A percentile compares a stretch with the other conserved stretches of the same genome.
phyloP scores from a whole-genome alignment of 192 early-diverging fungal genomes.

The Paraglomus brasilianum region DNA sequence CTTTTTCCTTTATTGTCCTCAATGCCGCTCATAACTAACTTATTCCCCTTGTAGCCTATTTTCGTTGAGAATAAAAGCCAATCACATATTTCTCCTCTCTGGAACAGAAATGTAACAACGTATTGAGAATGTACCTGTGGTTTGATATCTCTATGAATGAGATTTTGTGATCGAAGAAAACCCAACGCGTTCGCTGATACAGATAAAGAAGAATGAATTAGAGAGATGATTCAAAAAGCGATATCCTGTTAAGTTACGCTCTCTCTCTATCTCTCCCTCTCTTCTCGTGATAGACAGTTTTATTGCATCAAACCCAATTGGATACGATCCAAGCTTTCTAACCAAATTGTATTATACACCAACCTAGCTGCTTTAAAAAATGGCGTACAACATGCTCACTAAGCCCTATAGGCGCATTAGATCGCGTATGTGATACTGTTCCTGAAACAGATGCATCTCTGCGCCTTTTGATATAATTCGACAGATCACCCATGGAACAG shows the following conservation, averaged over 20 bases:
- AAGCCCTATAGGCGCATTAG: conserved; percentile 70
- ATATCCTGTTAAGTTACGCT: not conserved
- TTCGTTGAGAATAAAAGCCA: too few relatives aligned
- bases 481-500: conserved; percentile 93
- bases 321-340: too few relatives aligned
- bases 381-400: conserved; percentile 76
- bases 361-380: conserved; percentile 84
- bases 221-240: conserved; percentile 20
- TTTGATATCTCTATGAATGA: conserved; percentile 98
- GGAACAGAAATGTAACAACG: not conserved
- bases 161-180: conserved; percentile 79
- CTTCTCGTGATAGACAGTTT: not conserved
- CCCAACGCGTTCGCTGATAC: conserved; percentile 75
- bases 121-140: conserved; percentile 67
- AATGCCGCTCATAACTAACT: too few relatives aligned
- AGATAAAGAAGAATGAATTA: conserved; percentile 19
- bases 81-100: too few relatives aligned
- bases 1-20: too few relatives aligned
- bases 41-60: too few relatives aligned
- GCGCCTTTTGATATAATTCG: conserved; percentile 78
- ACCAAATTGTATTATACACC: not conserved
- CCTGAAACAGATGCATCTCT: conserved; percentile 34
- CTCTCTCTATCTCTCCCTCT: not conserved
- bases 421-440: conserved; percentile 38
- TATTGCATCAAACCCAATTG: too few relatives aligned